Conservation (phyloP, 1,284 basidiomycete species). For the Calocybe gambosa region DNA sequence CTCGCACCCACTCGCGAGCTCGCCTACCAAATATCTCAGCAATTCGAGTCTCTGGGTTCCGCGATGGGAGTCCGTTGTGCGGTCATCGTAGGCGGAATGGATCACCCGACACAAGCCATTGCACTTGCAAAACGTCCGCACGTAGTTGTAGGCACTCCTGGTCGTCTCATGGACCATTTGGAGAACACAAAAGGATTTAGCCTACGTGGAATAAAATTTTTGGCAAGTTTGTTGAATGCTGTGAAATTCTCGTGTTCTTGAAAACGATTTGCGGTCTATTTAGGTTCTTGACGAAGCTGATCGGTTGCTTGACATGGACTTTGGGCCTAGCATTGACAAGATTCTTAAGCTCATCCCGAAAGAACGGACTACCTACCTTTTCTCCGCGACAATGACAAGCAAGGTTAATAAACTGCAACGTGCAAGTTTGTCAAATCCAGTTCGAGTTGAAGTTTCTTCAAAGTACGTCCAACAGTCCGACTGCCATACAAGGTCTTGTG, state of each 20-base stretch:
- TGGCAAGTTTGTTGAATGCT: slow-evolving; percentile 50
- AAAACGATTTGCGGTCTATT: slow-evolving; percentile 3
- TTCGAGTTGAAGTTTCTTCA: slow-evolving; percentile 90
- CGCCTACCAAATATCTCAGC: slow-evolving; percentile 97
- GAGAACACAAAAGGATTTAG: slow-evolving; percentile 99
- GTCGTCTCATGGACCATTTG: slow-evolving; percentile 90
- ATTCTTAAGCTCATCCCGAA: slow-evolving; percentile 94
- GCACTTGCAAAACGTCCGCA: slow-evolving; percentile 93
- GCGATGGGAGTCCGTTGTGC: slow-evolving; percentile 91
- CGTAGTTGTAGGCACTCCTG: slow-evolving; percentile 96
- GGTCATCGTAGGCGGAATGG: slow-evolving; percentile 94
- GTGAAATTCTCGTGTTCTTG: background rate
- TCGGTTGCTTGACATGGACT: slow-evolving; percentile 94
- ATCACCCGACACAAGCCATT: slow-evolving; percentile 90
- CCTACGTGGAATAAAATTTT: slow-evolving; percentile 80
- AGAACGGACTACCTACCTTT: slow-evolving; percentile 93
- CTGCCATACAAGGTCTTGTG: slow-evolving; percentile 1
- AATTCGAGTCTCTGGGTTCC: slow-evolving; percentile 90
- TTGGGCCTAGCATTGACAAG: slow-evolving; percentile 95
- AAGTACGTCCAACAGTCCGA: slow-evolving; percentile 55
- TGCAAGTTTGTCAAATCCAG: slow-evolving; percentile 91
- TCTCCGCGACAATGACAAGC: slow-evolving; percentile 99
- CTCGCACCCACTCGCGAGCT: slow-evolving; percentile 96
- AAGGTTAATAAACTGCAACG: slow-evolving; percentile 97
- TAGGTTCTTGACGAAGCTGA: slow-evolving; percentile 98